Evolutionary conservation across 208 protist species (phyloP).

Genomic region (Endotrypanum monterogeii): DNA sequence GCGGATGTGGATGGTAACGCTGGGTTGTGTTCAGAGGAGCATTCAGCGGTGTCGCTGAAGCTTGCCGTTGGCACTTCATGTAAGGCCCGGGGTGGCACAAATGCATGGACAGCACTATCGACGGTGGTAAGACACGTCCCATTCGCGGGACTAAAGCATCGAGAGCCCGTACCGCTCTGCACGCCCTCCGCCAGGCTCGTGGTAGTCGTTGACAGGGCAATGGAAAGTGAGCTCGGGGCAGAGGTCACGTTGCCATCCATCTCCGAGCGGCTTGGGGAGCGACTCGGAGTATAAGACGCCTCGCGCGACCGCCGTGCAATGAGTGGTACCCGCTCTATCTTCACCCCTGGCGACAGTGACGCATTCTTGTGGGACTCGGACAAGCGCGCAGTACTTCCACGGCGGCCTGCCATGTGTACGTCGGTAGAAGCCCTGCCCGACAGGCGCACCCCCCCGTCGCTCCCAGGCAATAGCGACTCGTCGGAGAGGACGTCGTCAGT

Average conservation of each 20-base stretch:
- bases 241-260: not conserved
- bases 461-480: not conserved
- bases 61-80: not conserved
- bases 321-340: not conserved
- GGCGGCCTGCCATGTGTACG: not conserved
- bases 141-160: not conserved
- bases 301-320: constrained; percentile 17
- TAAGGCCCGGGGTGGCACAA: not conserved
- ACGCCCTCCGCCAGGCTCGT: too few species aligned
- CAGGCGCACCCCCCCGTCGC: not conserved
- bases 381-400: constrained; percentile 1
- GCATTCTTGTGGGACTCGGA: constrained; percentile 8
- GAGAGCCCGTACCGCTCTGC: not conserved
- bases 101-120: not conserved
- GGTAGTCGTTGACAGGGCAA: not conserved
- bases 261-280: not conserved
- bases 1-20: not conserved
- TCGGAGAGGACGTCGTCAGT: constrained; percentile 27
- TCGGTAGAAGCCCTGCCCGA: not conserved
- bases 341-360: not conserved
- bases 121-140: not conserved
- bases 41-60: not conserved
- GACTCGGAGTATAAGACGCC: not conserved
- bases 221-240: not conserved
- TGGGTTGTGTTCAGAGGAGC: not conserved